Conservation (phyloP, 2,329 filamentous ascomycete genomes). For the Epichloe baconii region DNA sequence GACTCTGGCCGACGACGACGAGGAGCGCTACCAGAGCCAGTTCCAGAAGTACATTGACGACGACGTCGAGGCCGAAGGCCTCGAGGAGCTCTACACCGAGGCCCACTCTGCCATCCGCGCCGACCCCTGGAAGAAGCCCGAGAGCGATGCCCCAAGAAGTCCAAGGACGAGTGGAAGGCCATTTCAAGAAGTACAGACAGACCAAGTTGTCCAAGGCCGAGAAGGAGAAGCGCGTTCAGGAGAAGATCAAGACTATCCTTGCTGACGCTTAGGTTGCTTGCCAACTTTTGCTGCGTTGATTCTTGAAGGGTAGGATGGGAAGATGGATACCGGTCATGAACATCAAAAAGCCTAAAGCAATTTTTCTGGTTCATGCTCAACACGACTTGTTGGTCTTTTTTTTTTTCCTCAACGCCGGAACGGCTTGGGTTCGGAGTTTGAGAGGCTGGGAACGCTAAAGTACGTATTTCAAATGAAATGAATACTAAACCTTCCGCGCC, state of each 20-base stretch:
- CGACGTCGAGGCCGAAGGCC: slow-evolving; percentile 87
- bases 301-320: too few relatives aligned
- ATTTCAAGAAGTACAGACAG: slow-evolving; percentile 80
- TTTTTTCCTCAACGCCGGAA: slow-evolving; percentile 4
- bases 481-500: slow-evolving; percentile 20
- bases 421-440: slow-evolving; percentile 27
- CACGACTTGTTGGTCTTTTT: not conserved
- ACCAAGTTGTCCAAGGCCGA: slow-evolving; percentile 70
- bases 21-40: slow-evolving; percentile 98
- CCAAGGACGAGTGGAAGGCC: slow-evolving; percentile 92
- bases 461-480: slow-evolving; percentile 21
- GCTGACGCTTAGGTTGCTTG: slow-evolving; percentile 28
- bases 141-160: slow-evolving; percentile 72
- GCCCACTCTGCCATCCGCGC: slow-evolving; percentile 95
- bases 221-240: slow-evolving; percentile 73
- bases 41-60: slow-evolving; percentile 97
- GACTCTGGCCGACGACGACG: slow-evolving; percentile 96
- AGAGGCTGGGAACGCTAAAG: slow-evolving; percentile 25
- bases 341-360: not conserved
- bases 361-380: not conserved
- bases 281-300: not conserved
- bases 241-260: slow-evolving; percentile 77
- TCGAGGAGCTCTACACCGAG: slow-evolving; percentile 93
- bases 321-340: not conserved
- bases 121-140: slow-evolving; percentile 93